These are phyloP conservation scores for Didymella pomorum DNA, from an alignment of 2,329 filamentous ascomycete genomes.

Conservation along the genomic window DNA sequence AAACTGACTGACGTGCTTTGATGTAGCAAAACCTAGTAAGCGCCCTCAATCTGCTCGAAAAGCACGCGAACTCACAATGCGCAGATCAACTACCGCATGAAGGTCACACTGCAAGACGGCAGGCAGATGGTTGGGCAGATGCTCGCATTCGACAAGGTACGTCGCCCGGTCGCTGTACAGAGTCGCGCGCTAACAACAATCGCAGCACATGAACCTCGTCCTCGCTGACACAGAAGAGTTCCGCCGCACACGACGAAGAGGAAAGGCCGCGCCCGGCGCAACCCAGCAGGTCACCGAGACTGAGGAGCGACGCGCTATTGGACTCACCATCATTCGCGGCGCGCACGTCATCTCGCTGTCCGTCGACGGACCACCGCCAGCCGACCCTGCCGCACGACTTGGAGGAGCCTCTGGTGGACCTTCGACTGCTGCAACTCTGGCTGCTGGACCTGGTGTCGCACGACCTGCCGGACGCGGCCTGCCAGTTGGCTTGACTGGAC, in stretches of 20 bases:
- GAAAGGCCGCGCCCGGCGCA: constrained; percentile 73
- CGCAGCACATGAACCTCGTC: constrained; percentile 97
- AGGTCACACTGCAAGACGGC: constrained; percentile 92
- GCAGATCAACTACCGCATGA: constrained; percentile 99
- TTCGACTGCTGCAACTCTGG: constrained; percentile 67
- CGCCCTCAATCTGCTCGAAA: constrained; percentile 34
- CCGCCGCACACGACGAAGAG: constrained; percentile 48
- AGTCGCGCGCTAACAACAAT: constrained; percentile 24
- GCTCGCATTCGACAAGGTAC: constrained; percentile 96
- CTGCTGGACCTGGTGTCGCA: constrained; percentile 86
- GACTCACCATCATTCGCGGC: constrained; percentile 91
- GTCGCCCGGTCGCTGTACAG: constrained; percentile 23
- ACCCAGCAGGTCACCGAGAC: constrained; percentile 76
- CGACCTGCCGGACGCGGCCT: constrained; percentile 87
- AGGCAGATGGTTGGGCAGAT: constrained; percentile 98
- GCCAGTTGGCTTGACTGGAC: constrained; percentile 84
- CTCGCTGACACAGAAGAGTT: constrained; percentile 88
- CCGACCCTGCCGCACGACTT: constrained; percentile 88
- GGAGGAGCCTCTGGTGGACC: constrained; percentile 75
- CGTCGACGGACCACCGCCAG: constrained; percentile 93
- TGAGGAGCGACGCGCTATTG: constrained; percentile 97
- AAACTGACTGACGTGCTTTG: constrained; percentile 53
- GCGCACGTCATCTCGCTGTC: constrained; percentile 94
- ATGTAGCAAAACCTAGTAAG: constrained; percentile 71
- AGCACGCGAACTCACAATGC: constrained; percentile 30